Percentiles rank a stretch among this genome's conserved stretches.
Evolutionary conservation across 306 rosid genomes (phyloP).

Genomic region (Gastrolobium villosum): DNA sequence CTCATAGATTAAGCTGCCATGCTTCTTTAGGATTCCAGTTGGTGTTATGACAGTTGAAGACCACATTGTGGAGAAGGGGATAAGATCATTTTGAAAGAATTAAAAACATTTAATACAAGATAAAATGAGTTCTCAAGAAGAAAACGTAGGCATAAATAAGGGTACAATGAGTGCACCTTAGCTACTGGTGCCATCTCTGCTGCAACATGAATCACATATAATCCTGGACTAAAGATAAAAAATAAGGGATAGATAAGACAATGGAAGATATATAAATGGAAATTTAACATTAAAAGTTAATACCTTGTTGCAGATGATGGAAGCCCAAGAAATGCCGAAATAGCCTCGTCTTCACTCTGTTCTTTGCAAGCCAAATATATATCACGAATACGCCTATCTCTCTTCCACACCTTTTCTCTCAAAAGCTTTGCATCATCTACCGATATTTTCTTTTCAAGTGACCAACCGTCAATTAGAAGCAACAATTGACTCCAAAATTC

Average conservation of each 20-base stretch:
- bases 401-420: constrained; percentile 90
- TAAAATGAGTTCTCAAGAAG: constrained; percentile 5
- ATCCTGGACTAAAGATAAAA: constrained; percentile 80
- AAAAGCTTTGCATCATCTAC: constrained; percentile 70
- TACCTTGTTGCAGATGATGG: constrained; percentile 73
- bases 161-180: constrained; percentile 67
- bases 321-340: constrained; percentile 77
- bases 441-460: constrained; percentile 80
- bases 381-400: constrained; percentile 69
- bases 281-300: constrained; percentile 43
- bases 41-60: constrained; percentile 20
- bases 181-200: constrained; percentile 99
- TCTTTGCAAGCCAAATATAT: constrained; percentile 74
- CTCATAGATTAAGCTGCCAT: constrained; percentile 4
- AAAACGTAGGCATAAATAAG: constrained; percentile 40
- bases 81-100: background rate
- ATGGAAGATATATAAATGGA: constrained; percentile 28
- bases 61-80: background rate
- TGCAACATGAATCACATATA: constrained; percentile 87
- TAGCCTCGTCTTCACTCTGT: constrained; percentile 67
- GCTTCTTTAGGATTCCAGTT: constrained; percentile 30
- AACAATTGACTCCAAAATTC: constrained; percentile 93
- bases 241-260: constrained; percentile 60
- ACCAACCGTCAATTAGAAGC: constrained; percentile 94
- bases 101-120: background rate